Percentiles rank a stretch among this genome's conserved stretches.
phyloP scores from a whole-genome alignment of 345 rosid genomes.

The Corymbia maculata region DNA sequence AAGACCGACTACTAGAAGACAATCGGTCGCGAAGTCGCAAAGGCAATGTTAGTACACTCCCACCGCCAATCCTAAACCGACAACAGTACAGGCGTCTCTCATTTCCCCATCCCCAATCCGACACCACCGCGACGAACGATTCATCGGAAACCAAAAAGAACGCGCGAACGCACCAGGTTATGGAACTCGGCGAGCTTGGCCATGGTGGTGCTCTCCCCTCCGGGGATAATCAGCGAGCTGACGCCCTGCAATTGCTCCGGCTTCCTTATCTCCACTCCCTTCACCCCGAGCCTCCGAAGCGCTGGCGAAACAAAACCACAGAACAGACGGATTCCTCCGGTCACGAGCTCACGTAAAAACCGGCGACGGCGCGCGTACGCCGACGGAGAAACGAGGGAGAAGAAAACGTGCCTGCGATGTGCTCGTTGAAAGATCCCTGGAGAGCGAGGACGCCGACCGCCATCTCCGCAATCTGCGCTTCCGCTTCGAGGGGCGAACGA shows the following conservation, averaged over 20 bases:
- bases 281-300: conserved; percentile 73
- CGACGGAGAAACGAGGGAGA: background rate
- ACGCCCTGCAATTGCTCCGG: conserved; percentile 69
- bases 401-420: conserved; percentile 52
- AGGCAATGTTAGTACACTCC: background rate
- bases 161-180: conserved; percentile 39
- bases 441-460: conserved; percentile 91
- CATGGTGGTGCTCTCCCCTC: conserved; percentile 99
- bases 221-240: conserved; percentile 85
- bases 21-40: background rate
- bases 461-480: conserved; percentile 19
- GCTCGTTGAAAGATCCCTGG: conserved; percentile 98
- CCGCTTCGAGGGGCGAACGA: background rate
- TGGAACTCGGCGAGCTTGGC: conserved; percentile 92
- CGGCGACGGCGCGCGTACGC: background rate
- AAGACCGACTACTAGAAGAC: background rate
- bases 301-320: conserved; percentile 16
- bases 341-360: background rate
- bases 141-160: background rate
- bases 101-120: background rate
- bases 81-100: background rate
- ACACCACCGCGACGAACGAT: background rate
- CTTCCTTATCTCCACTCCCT: conserved; percentile 82
- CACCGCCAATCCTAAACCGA: background rate
- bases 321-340: background rate